phyloP scores from a whole-genome alignment of 75 land plant genomes.

The Pinus taeda region DNA sequence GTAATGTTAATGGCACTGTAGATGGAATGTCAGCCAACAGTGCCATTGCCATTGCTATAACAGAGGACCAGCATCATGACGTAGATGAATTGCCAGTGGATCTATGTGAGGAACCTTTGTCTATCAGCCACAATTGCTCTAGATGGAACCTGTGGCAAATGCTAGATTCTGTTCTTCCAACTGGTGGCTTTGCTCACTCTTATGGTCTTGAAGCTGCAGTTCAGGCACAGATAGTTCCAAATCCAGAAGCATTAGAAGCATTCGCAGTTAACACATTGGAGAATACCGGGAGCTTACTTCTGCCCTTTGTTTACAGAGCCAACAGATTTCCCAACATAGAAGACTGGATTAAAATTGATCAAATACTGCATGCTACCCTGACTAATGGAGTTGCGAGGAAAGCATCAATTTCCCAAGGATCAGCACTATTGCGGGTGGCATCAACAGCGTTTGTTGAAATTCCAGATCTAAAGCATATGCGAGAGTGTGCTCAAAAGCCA shows the following conservation, averaged over 20 bases:
- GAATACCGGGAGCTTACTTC: slow-evolving; percentile 74
- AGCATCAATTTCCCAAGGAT: slow-evolving; percentile 84
- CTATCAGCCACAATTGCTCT: too few relatives aligned
- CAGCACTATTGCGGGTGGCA: slow-evolving; percentile 75
- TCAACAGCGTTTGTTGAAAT: slow-evolving; percentile 61
- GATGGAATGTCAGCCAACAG: background rate
- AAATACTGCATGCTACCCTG: slow-evolving; percentile 58
- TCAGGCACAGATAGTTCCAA: slow-evolving; percentile 53
- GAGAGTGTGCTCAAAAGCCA: slow-evolving; percentile 12
- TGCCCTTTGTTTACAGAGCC: slow-evolving; percentile 68
- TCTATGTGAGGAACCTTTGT: background rate
- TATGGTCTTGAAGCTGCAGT: slow-evolving; percentile 84
- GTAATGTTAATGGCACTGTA: background rate
- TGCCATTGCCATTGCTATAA: background rate
- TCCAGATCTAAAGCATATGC: slow-evolving; percentile 50
- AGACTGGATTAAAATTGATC: slow-evolving; percentile 53
- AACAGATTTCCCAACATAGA: slow-evolving; percentile 30
- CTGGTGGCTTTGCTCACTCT: slow-evolving; percentile 96
- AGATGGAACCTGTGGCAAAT: slow-evolving; percentile 87
- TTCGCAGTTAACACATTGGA: slow-evolving; percentile 52
- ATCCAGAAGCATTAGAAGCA: slow-evolving; percentile 42
- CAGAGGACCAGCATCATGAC: background rate
- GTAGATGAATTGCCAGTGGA: background rate
- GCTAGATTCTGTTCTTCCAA: slow-evolving; percentile 87
- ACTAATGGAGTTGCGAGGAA: slow-evolving; percentile 74